A percentile compares a stretch with the other conserved stretches of the same genome.
Conservation (phyloP, 176 grass and related monocot species). For the Aegilops speltoides region DNA sequence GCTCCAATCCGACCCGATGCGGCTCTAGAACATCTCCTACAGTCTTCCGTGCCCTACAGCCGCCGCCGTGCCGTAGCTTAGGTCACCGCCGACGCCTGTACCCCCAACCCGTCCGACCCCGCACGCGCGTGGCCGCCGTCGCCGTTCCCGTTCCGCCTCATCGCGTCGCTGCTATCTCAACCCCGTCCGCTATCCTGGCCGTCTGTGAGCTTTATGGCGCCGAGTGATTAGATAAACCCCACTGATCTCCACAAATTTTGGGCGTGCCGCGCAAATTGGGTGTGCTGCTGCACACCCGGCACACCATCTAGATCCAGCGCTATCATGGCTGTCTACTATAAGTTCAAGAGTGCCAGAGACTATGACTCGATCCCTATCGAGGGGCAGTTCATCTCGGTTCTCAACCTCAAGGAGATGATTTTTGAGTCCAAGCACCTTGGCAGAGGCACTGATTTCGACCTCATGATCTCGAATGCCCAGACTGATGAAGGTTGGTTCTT, state of each 20-base stretch:
- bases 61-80: conserved; percentile 1
- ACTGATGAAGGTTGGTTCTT: conserved; percentile 91
- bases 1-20: conserved; percentile 17
- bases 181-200: neutral
- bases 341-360: conserved; percentile 99
- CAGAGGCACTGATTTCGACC: conserved; percentile 95
- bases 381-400: conserved; percentile 97
- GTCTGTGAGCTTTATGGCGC: neutral
- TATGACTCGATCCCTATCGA: conserved; percentile 93
- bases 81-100: neutral
- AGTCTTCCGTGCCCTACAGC: neutral
- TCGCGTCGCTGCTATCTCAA: neutral
- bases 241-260: conserved; percentile 9
- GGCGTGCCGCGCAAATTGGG: neutral
- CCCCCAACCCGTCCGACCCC: neutral
- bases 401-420: conserved; percentile 94
- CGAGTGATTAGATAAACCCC: conserved; percentile 21
- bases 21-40: conserved; percentile 4
- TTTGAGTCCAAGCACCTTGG: conserved; percentile 97
- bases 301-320: neutral
- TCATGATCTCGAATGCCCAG: conserved; percentile 96
- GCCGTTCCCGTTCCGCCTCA: neutral
- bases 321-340: conserved; percentile 93
- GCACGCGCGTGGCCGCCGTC: neutral
- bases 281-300: conserved; percentile 20